Base-by-base conservation (phyloP, 345 rosid species). In the Nasturtium officinale region DNA sequence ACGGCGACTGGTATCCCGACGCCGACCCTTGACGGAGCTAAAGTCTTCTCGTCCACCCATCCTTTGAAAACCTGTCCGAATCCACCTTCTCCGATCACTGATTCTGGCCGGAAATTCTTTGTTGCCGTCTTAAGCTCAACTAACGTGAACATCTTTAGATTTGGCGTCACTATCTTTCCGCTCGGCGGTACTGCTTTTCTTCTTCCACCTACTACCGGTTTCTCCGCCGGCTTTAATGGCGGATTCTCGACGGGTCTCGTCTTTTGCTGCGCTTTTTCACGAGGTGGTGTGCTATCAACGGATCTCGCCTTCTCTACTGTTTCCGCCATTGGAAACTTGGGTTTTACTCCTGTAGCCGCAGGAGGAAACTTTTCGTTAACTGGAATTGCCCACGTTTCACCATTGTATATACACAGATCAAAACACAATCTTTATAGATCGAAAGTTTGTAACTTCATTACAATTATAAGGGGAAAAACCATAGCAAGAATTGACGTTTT, bases 41-140 rank as follows among this genome's bases (percentile, higher is more conserved):
- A 82, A 0, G 85, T 90, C 26, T 52, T 83, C 40, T 80, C 86
- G 3, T 90, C 96, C 1, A 90, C 79, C 97, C 97, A 90, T 5
- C 98, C 98, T 63, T 84, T 90, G 69, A 86, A 93, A 21, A 93
- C 98, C 68, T 82, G 81, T 28, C 98, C 98, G 15, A 93, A 93
- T 3, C 98, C 97, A 3, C 98, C 98, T 71, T 93, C 98, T 21
- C 98, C 97, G 2, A 93, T 72, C 60, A 89, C 32, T 5, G 90
- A 80, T 29, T 83, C 92, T 11, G 94, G 90, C 59, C 85, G 68
- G 77, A 93, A 93, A 66, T 93, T 93, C 74, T 83, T 86, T 0
- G 98, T 93, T 5, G 90, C 89, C 3, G 80, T 83, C 69, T 75
- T 86, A 3, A 93, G 78, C 16, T 90, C 92, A 0, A 65, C 61